Evolutionary conservation across 257 asterid species (phyloP), one percentile per base, ranked within the genome.

Genomic region (Scutellaria baicalensis): DNA sequence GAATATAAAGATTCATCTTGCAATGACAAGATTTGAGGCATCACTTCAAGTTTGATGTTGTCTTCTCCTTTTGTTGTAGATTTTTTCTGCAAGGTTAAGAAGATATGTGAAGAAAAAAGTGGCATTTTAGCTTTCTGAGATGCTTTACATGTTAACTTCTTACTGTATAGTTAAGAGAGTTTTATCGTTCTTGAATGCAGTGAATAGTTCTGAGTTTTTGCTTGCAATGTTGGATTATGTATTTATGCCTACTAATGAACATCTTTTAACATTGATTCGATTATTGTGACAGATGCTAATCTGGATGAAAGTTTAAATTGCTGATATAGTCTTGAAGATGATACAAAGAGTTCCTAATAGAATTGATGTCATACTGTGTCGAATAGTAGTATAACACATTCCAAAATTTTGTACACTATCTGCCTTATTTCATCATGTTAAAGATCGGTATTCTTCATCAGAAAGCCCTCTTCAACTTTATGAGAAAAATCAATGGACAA

Each of bases 371-470:
- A 5, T 52, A 1, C 20, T 6, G 11, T 57, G 49, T 58, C 38
- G 62, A 35, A 49, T 52, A 36, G 57, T 61, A 33, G 64, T 33
- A 21, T 17, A 59, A 44, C 57, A 61, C 45, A 54, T 64, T 68
- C 70, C 44, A 40, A 48, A 20, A 13, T 16, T 45, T 21, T 58
- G 52, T 9, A 36, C 6, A 39, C 31, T 70, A 54, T 58, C 61
- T 39, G 36, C 68, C 18, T 55, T 48, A 42, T 45, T 57, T 69
- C 20, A 76, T 73, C 73, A 82, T 82, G 93, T 83, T 68, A 71
- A 82, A 68, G 40, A 84, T 55, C 49, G 65, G 77, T 35, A 54
- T 78, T 76, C 55, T 77, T 67, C 79, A 70, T 55, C 84, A 75
- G 71, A 78, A 59, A 70, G 36, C 51, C 59, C 64, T 62, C 63